phyloP scores from a whole-genome alignment of 257 asterid species.

The Dorcoceras hygrometricum region DNA sequence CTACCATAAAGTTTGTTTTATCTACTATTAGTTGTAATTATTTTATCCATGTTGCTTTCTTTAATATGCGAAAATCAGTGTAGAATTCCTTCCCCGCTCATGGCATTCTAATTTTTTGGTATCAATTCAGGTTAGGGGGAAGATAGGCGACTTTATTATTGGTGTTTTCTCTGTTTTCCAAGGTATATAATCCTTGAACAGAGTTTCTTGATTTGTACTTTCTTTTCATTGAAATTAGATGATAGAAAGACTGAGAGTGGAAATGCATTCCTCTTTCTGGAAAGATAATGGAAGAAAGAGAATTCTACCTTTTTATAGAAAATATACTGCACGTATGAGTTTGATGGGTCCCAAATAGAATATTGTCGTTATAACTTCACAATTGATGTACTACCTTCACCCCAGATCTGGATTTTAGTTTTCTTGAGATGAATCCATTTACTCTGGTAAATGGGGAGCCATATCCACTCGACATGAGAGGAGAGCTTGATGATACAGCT shows the following conservation, averaged over 20 bases:
- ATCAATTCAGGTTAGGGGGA: slow-evolving; percentile 68
- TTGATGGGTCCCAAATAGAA: neutral
- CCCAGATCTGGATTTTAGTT: slow-evolving; percentile 87
- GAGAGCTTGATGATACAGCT: slow-evolving; percentile 94
- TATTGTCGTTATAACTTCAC: slow-evolving; percentile 6
- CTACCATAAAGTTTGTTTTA: neutral
- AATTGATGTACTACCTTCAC: slow-evolving; percentile 22
- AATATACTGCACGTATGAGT: neutral
- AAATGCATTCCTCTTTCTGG: neutral
- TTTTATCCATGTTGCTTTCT: too few species aligned
- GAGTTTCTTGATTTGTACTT: neutral
- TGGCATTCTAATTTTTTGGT: slow-evolving; percentile 23
- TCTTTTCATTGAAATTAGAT: neutral
- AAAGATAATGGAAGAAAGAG: slow-evolving; percentile 8
- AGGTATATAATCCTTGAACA: slow-evolving; percentile 44
- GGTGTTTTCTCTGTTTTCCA: slow-evolving; percentile 73
- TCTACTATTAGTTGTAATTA: neutral
- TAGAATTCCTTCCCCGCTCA: neutral
- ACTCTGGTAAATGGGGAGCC: slow-evolving; percentile 80
- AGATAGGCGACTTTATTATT: slow-evolving; percentile 64
- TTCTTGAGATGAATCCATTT: slow-evolving; percentile 93
- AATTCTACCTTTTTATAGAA: neutral
- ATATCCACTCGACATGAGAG: slow-evolving; percentile 87
- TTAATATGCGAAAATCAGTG: neutral
- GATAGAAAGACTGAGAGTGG: slow-evolving; percentile 1